phyloP scores from a whole-genome alignment of 2,329 filamentous ascomycete species.

The Arachnomyces sp. region DNA sequence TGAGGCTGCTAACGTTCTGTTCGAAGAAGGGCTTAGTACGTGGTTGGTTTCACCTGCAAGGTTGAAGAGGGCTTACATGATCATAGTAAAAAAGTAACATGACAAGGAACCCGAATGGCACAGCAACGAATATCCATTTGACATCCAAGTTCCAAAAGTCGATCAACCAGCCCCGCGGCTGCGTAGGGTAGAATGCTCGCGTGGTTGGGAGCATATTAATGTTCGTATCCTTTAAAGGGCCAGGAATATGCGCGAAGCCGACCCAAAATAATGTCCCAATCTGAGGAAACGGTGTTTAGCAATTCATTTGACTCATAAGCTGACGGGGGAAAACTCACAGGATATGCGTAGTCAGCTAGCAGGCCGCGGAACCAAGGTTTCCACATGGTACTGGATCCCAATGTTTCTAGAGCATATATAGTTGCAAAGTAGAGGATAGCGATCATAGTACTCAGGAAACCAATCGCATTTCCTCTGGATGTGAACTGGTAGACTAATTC shows the following conservation, averaged over 20 bases:
- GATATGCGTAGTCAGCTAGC: slow-evolving; percentile 48
- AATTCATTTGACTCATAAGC: not conserved
- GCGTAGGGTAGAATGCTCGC: slow-evolving; percentile 42
- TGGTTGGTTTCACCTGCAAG: not conserved
- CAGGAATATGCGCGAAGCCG: slow-evolving; percentile 47
- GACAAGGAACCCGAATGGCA: slow-evolving; percentile 48
- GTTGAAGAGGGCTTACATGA: slow-evolving; percentile 32
- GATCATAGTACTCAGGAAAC: slow-evolving; percentile 44
- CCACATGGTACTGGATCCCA: slow-evolving; percentile 38
- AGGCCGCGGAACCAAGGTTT: slow-evolving; percentile 39
- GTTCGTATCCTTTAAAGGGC: slow-evolving; percentile 34
- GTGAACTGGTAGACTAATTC: slow-evolving; percentile 47
- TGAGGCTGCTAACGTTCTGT: slow-evolving; percentile 47
- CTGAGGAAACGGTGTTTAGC: slow-evolving; percentile 13
- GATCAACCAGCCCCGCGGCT: slow-evolving; percentile 42
- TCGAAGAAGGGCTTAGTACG: not conserved
- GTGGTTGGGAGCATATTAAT: slow-evolving; percentile 37
- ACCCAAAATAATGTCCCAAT: slow-evolving; percentile 49
- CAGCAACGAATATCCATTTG: slow-evolving; percentile 47
- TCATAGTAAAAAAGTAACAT: slow-evolving; percentile 52
- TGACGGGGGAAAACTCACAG: slow-evolving; percentile 22
- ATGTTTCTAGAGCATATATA: slow-evolving; percentile 44
- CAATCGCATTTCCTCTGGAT: slow-evolving; percentile 32
- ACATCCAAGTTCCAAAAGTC: slow-evolving; percentile 47
- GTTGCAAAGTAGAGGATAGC: slow-evolving; percentile 47